Percentiles rank a stretch among this genome's conserved stretches.
Conservation (phyloP, 78 protist genomes). For the Guillardia theta region DNA sequence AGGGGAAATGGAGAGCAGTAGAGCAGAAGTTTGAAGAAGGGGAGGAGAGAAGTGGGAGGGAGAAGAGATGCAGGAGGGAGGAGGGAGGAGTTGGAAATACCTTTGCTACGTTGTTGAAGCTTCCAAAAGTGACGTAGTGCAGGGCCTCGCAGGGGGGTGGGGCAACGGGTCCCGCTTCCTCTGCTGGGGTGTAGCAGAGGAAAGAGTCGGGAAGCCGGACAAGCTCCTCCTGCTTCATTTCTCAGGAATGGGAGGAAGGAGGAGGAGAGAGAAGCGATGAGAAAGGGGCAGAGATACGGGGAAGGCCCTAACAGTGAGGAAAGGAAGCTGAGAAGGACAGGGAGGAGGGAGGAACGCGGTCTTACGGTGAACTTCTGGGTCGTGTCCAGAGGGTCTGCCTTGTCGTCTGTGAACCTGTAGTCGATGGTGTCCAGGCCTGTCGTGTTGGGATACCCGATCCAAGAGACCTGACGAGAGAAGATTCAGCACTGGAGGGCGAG, state of each 20-base stretch:
- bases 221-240: background rate
- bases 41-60: background rate
- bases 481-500: too few species aligned
- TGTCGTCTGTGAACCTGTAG: background rate
- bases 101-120: slow-evolving; percentile 74
- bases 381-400: background rate
- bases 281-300: background rate
- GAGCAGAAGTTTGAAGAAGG: background rate
- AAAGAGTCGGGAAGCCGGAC: slow-evolving; percentile 16
- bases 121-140: slow-evolving; percentile 69
- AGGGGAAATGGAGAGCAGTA: background rate
- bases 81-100: background rate
- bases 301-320: background rate
- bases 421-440: slow-evolving; percentile 31
- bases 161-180: background rate
- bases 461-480: slow-evolving; percentile 53
- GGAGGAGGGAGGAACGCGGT: background rate
- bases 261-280: background rate
- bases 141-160: background rate
- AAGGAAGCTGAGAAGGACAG: background rate
- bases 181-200: slow-evolving; percentile 20
- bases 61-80: background rate
- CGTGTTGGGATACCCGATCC: slow-evolving; percentile 79
- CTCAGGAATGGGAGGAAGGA: background rate
- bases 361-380: background rate